Conservation (phyloP, 441 rosid genomes). For the Croton laevigatus region DNA sequence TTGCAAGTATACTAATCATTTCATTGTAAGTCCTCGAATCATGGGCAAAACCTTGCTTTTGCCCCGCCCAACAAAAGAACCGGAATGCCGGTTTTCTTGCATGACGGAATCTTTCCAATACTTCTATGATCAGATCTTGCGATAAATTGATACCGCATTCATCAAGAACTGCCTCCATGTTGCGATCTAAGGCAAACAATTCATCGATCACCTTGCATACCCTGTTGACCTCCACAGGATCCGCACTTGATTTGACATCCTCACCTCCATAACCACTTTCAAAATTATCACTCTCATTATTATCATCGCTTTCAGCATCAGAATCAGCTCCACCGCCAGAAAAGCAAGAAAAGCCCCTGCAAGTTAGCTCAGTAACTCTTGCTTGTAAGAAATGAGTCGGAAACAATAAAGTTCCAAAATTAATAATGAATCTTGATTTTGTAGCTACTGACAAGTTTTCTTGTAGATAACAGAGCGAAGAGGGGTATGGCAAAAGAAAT, state of each 20-base stretch:
- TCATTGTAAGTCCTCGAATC: conserved; percentile 71
- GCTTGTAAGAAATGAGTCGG: neutral
- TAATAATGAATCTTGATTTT: neutral
- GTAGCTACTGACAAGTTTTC: conserved; percentile 36
- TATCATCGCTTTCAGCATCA: conserved; percentile 21
- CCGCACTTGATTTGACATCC: conserved; percentile 24
- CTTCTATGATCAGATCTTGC: conserved; percentile 54
- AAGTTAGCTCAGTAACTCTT: conserved; percentile 17
- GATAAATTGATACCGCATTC: conserved; percentile 54
- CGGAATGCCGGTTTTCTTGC: conserved; percentile 83
- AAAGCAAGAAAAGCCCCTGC: conserved; percentile 37
- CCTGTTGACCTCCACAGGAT: conserved; percentile 53
- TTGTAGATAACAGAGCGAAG: conserved; percentile 49
- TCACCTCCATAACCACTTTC: conserved; percentile 16
- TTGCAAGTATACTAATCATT: conserved; percentile 73
- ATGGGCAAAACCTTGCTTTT: conserved; percentile 50
- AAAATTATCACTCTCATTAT: neutral
- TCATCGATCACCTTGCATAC: conserved; percentile 85
- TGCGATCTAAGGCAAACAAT: conserved; percentile 70
- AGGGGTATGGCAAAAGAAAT: conserved; percentile 59
- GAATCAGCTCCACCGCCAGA: conserved; percentile 29
- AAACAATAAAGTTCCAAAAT: neutral
- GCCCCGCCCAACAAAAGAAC: conserved; percentile 82
- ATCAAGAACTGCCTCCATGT: conserved; percentile 88
- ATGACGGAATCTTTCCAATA: conserved; percentile 58